A percentile compares a stretch with the other conserved stretches of the same genome.
phyloP scores from a whole-genome alignment of 2,329 filamentous ascomycete genomes.

The Phaeosphaeriaceae sp. region DNA sequence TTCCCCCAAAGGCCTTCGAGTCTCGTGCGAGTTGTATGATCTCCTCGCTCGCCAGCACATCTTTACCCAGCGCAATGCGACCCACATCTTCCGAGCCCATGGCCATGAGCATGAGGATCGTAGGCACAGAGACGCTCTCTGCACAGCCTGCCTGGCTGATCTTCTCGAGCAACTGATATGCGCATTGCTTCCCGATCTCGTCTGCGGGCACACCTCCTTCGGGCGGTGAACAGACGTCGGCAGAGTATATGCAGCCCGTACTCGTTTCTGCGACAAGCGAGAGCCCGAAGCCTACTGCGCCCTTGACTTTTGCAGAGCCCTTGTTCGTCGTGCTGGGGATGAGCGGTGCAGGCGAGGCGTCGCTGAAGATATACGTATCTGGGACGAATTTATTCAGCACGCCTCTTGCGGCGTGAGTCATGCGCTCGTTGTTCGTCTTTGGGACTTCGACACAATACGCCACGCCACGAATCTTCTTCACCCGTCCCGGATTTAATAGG shows the following conservation, averaged over 20 bases:
- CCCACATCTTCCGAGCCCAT: constrained; percentile 98
- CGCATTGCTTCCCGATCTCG: constrained; percentile 86
- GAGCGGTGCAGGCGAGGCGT: constrained; percentile 66
- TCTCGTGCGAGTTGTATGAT: constrained; percentile 83
- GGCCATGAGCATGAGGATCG: constrained; percentile 87
- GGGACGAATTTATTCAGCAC: constrained; percentile 82
- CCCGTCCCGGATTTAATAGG: constrained; percentile 79
- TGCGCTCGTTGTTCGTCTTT: constrained; percentile 89
- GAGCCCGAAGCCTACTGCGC: constrained; percentile 90
- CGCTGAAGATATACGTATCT: constrained; percentile 88
- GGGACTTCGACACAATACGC: constrained; percentile 93
- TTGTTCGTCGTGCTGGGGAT: constrained; percentile 68
- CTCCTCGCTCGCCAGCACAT: constrained; percentile 82
- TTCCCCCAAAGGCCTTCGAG: constrained; percentile 84
- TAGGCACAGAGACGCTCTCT: constrained; percentile 72
- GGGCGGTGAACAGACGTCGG: constrained; percentile 77
- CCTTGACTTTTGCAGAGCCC: constrained; percentile 64
- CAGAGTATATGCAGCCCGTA: constrained; percentile 84
- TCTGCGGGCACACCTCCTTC: constrained; percentile 85
- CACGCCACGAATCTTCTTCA: constrained; percentile 89
- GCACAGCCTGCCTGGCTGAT: constrained; percentile 85
- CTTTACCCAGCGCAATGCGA: constrained; percentile 78
- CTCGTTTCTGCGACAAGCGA: constrained; percentile 93
- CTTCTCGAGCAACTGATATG: constrained; percentile 85
- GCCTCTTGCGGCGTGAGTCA: constrained; percentile 90